Base-by-base conservation (phyloP, 176 grass and related monocot genomes). In the Oryza brachyantha region DNA sequence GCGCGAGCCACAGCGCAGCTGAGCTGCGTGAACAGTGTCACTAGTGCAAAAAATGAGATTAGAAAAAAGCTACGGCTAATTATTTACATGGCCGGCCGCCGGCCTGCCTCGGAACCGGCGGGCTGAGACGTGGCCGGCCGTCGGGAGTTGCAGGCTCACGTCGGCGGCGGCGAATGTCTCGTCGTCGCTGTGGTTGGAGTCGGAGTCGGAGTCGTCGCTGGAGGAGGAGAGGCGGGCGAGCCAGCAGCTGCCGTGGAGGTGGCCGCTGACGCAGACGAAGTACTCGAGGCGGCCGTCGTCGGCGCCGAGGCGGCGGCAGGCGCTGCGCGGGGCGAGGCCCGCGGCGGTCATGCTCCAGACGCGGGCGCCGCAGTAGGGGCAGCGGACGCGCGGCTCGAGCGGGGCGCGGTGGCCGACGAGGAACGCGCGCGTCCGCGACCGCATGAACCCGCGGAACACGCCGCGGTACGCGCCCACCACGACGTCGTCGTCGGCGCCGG, bases 261-360 rank as follows among this genome's bases (percentile, higher is more conserved):
- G 93, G 0, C 93, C 90, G 60, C 89, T 90, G 48, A 97, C 90
- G 82, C 93, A 97, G 62, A 97, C 88, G 58, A 93, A 93, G 70
- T 97, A 97, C 93, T 97, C 93, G 42, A 97, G 70, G 1, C 46
- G 24, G 1, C 61, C 84, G 14, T 90, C 70, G 69, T 80, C 32
- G 10, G 93, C 64, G 39, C 93, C 93, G 14, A 97, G 90, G 0
- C 93, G 22, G 0, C 85, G 73, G 13, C 76, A 87, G 22, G 93
- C 93, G 78, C 83, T 86, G 1, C 84, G 81, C 9, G 93, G 90
- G 1, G 91, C 81, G 17, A 97, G 85, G 0, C 88, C 73, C 0
- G 93, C 93, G 0, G 85, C 93, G 3, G 88, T 97, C 60, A 97
- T 88, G 83, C 90, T 97, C 93, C 93, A 97, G 4, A 93, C 93